Conservation (phyloP, 2,329 filamentous ascomycete genomes). For the Balansia obtecta region DNA sequence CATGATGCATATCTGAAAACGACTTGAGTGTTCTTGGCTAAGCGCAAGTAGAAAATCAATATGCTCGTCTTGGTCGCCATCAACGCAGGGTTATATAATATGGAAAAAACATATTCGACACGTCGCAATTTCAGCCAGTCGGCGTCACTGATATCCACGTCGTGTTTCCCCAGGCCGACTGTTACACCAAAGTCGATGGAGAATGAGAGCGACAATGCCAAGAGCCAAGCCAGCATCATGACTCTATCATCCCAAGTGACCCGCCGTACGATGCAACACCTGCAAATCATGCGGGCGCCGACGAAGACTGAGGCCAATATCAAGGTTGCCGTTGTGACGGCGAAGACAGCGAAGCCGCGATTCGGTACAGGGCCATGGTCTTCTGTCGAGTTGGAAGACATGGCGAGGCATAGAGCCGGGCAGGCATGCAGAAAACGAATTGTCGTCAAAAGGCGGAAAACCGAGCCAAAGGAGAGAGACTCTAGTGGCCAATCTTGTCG, state of each 20-base stretch:
- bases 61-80: slow-evolving; percentile 93
- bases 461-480: background rate
- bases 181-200: slow-evolving; percentile 51
- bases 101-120: slow-evolving; percentile 51
- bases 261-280: slow-evolving; percentile 58
- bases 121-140: slow-evolving; percentile 40
- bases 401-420: background rate
- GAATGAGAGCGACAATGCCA: slow-evolving; percentile 56
- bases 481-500: background rate
- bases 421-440: slow-evolving; percentile 2
- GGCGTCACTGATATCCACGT: slow-evolving; percentile 41
- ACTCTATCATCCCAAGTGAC: slow-evolving; percentile 69
- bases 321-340: slow-evolving; percentile 58
- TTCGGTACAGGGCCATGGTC: slow-evolving; percentile 23
- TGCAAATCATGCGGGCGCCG: slow-evolving; percentile 57
- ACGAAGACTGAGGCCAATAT: slow-evolving; percentile 64
- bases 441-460: background rate
- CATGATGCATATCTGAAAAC: slow-evolving; percentile 76
- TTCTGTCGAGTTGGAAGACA: slow-evolving; percentile 6
- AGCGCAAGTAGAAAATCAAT: slow-evolving; percentile 74
- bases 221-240: slow-evolving; percentile 66
- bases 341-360: slow-evolving; percentile 50
- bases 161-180: slow-evolving; percentile 57
- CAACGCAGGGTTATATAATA: slow-evolving; percentile 69
- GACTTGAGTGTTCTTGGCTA: slow-evolving; percentile 65